phyloP scores from a whole-genome alignment of 2,329 filamentous ascomycete genomes.

The Venturiaceae sp. region DNA sequence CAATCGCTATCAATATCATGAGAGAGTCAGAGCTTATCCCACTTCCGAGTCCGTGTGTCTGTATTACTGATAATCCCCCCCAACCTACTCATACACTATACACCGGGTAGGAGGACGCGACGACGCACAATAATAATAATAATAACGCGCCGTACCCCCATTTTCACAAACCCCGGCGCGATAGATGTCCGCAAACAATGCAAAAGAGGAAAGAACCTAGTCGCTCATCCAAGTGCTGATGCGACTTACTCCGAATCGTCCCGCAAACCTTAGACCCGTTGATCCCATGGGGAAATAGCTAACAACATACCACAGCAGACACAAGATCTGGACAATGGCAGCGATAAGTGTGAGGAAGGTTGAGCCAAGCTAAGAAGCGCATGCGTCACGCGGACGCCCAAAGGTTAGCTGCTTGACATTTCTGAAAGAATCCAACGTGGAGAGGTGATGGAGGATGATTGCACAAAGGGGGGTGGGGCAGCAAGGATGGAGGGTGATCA shows the following conservation, averaged over 20 bases:
- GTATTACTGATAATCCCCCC: too few species aligned
- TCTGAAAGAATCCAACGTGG: constrained; percentile 7
- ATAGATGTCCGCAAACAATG: background rate
- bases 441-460: constrained; percentile 10
- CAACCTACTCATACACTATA: too few species aligned
- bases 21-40: background rate
- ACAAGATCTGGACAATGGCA: constrained; percentile 72
- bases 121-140: too few species aligned
- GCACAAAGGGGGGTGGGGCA: constrained; percentile 4
- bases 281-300: constrained; percentile 98
- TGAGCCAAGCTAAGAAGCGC: constrained; percentile 61
- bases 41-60: too few species aligned
- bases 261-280: constrained; percentile 75
- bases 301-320: constrained; percentile 84
- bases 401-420: constrained; percentile 15
- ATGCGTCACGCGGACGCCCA: constrained; percentile 21
- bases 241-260: constrained; percentile 73
- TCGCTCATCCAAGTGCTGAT: constrained; percentile 83
- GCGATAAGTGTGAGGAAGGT: constrained; percentile 79
- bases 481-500: constrained; percentile 1
- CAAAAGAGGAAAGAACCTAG: constrained; percentile 24
- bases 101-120: too few species aligned
- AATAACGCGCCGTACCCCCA: too few species aligned
- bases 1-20: background rate
- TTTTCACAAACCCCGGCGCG: too few species aligned